A percentile compares a stretch with the other conserved stretches of the same genome.
Evolutionary conservation across 1,139 yeast genomes (phyloP).

Genomic region (Yamadazyma conglobata): DNA sequence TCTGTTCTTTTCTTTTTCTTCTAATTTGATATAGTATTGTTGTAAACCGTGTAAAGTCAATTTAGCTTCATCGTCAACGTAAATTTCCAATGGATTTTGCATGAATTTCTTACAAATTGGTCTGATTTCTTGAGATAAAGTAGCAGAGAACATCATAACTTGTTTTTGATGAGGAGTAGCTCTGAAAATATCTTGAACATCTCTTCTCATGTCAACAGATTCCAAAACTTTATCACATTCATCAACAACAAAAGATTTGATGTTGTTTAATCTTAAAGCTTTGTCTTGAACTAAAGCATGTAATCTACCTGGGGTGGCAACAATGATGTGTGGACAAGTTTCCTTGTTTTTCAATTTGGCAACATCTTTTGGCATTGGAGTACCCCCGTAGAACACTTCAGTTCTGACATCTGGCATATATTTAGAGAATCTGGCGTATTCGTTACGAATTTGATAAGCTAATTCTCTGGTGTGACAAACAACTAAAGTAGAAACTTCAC

Average conservation of each 20-base stretch:
- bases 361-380: constrained; percentile 80
- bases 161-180: constrained; percentile 98
- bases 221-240: constrained; percentile 99
- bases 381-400: constrained; percentile 96
- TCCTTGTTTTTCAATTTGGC: constrained; percentile 89
- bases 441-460: constrained; percentile 97
- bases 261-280: constrained; percentile 79
- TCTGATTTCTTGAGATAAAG: constrained; percentile 89
- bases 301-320: constrained; percentile 98
- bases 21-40: constrained; percentile 88
- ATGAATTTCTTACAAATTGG: constrained; percentile 97
- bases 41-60: constrained; percentile 97
- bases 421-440: constrained; percentile 95
- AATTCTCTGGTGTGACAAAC: constrained; percentile 98
- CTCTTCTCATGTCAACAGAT: constrained; percentile 92
- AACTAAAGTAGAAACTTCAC: constrained; percentile 91
- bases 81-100: constrained; percentile 97
- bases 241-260: constrained; percentile 93
- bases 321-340: constrained; percentile 94
- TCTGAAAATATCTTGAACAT: constrained; percentile 96
- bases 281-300: constrained; percentile 92
- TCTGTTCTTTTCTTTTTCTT: constrained; percentile 90
- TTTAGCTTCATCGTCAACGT: constrained; percentile 97
- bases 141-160: constrained; percentile 99
- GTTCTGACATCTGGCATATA: constrained; percentile 98